Conservation (phyloP, 1,284 basidiomycete genomes). For the Wolfiporia cocos region DNA sequence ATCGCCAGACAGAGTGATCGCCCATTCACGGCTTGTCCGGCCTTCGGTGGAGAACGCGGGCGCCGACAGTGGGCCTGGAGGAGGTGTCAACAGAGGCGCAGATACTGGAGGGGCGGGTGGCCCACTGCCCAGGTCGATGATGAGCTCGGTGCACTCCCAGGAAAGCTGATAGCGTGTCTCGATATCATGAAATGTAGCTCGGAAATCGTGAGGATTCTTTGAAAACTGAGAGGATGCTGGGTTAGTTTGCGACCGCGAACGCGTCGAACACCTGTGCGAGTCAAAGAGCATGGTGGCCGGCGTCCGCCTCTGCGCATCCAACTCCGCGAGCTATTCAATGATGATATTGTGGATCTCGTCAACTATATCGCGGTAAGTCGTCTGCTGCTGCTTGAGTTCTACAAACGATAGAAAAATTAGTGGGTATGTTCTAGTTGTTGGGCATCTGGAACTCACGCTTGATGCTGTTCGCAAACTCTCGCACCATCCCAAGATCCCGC, state of each 20-base stretch:
- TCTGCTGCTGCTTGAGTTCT: conserved; percentile 68
- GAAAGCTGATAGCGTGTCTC: conserved; percentile 62
- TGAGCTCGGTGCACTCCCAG: conserved; percentile 85
- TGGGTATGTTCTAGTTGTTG: background rate
- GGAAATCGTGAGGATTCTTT: conserved; percentile 31
- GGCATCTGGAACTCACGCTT: conserved; percentile 56
- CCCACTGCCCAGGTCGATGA: conserved; percentile 75
- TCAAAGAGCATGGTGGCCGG: conserved; percentile 34
- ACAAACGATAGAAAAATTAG: background rate
- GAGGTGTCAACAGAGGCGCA: conserved; percentile 14
- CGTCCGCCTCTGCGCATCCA: conserved; percentile 31
- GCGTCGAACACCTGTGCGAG: conserved; percentile 30
- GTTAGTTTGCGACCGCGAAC: conserved; percentile 37
- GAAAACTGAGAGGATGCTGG: conserved; percentile 17
- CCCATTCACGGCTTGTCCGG: conserved; percentile 51
- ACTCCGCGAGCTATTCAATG: conserved; percentile 28
- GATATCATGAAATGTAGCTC: conserved; percentile 36
- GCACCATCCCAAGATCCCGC: conserved; percentile 75
- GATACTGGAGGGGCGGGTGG: conserved; percentile 19
- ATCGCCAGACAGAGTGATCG: conserved; percentile 65
- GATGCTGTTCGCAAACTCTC: conserved; percentile 78
- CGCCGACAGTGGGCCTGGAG: conserved; percentile 6
- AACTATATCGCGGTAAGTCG: conserved; percentile 48
- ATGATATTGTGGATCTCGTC: conserved; percentile 45
- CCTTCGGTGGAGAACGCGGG: conserved; percentile 20